Conservation (phyloP, 768 basidiomycete genomes). For the Pulveroboletus sp. region DNA sequence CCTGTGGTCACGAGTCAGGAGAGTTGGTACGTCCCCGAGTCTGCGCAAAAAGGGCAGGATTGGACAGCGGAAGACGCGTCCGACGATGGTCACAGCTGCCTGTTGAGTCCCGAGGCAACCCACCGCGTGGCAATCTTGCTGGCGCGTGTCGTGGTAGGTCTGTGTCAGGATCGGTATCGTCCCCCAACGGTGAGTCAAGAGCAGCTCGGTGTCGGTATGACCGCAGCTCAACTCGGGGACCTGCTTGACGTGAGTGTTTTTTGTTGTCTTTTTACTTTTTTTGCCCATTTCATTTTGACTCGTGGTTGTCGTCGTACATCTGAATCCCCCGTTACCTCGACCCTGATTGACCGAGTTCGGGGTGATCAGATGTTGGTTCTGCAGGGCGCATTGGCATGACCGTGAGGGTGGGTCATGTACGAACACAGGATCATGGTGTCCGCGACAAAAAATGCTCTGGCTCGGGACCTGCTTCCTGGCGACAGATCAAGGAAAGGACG, state of each 20-base stretch:
- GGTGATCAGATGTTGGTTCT: slow-evolving; percentile 6
- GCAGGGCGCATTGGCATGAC: slow-evolving; percentile 11
- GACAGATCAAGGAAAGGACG: slow-evolving; percentile 1
- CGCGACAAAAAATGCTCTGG: neutral
- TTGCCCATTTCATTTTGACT: neutral
- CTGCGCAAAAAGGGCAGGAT: neutral
- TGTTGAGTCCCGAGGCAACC: neutral
- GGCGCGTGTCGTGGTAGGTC: slow-evolving; percentile 19
- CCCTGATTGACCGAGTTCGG: slow-evolving; percentile 14
- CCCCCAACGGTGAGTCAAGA: slow-evolving; percentile 1
- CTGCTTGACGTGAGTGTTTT: slow-evolving; percentile 30
- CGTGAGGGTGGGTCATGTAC: slow-evolving; percentile 1
- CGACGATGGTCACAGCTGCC: neutral
- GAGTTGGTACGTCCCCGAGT: slow-evolving; percentile 1
- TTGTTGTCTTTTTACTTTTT: neutral
- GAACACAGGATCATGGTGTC: neutral
- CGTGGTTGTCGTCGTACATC: too few relatives aligned
- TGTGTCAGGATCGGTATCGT: slow-evolving; percentile 22
- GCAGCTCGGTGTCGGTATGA: slow-evolving; percentile 18
- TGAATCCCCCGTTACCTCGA: slow-evolving; percentile 9
- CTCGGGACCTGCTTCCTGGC: slow-evolving; percentile 4
- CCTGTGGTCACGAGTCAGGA: slow-evolving; percentile 10
- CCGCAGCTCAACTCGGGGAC: slow-evolving; percentile 29
- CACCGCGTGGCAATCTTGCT: slow-evolving; percentile 17
- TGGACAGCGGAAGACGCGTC: neutral